phyloP scores from a whole-genome alignment of 2,329 filamentous ascomycete genomes.

The Verticillium albo-atrum region DNA sequence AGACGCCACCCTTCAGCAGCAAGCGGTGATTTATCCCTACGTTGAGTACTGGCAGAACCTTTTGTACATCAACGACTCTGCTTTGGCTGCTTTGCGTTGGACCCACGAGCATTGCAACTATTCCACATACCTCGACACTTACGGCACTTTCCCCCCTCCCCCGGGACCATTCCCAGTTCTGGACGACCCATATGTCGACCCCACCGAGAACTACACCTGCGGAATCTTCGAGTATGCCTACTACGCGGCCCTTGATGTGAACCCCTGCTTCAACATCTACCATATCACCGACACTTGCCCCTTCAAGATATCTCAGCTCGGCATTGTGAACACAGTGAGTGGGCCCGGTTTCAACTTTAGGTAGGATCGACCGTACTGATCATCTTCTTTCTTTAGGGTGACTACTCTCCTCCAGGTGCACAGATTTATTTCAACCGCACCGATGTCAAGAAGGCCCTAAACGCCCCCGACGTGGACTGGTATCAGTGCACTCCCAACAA shows the following conservation, averaged over 20 bases:
- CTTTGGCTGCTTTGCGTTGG: conserved; percentile 45
- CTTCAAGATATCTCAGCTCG: conserved; percentile 62
- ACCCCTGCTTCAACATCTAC: conserved; percentile 83
- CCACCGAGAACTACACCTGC: conserved; percentile 41
- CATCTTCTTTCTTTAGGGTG: conserved; percentile 22
- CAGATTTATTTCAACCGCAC: conserved; percentile 65
- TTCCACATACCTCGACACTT: conserved; percentile 52
- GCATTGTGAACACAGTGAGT: conserved; percentile 54
- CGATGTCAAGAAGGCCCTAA: conserved; percentile 65
- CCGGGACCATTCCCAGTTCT: conserved; percentile 46
- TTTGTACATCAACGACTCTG: conserved; percentile 60
- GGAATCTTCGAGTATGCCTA: conserved; percentile 50
- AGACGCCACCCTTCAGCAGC: conserved; percentile 37
- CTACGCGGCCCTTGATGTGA: conserved; percentile 48
- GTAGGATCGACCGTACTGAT: neutral
- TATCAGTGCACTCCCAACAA: conserved; percentile 17
- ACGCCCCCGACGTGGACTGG: conserved; percentile 46
- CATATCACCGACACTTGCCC: conserved; percentile 71
- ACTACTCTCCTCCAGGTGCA: conserved; percentile 60
- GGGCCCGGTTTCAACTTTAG: no score
- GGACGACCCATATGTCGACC: conserved; percentile 37
- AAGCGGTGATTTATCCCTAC: conserved; percentile 51
- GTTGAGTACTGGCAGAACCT: conserved; percentile 57
- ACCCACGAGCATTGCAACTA: conserved; percentile 59
- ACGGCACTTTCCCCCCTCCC: conserved; percentile 64